Base-by-base conservation (phyloP, 163 green algal genomes). In the Picocystis sp. region DNA sequence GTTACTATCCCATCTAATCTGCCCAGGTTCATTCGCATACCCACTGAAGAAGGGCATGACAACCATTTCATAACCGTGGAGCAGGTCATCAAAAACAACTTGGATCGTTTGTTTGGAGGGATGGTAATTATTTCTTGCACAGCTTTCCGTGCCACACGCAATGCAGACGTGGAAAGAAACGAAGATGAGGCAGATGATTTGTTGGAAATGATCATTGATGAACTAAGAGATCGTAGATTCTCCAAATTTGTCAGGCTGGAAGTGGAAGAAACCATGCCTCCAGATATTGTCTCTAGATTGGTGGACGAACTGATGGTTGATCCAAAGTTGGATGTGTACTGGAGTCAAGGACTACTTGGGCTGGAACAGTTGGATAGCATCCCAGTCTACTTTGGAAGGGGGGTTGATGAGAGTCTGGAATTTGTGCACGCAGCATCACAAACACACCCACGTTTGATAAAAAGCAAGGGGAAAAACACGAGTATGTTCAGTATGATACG, bases 101-200 rank as follows among this genome's bases (percentile, higher is more conserved):
- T 80, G 10, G 45, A 55, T 19, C 33, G 47, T 14, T 66, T 81
- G 21, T 81, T 81, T 53, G 57, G 62, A 38, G 73, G 73, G 22
- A 73, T 73, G 60, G 53, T 65, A 21, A 42, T 73, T 3, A 65
- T 22, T 3, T 63, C 22, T 51, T 48, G 22, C 25, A 63, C 29
- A 14, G 29, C 60, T 17, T 81, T 79, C 62, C 57, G 71, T 9
- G 72, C 75, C 13, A 80, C 68, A 22, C 49, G 73, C 21, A 81
- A 81, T 50, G 73, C 73, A 1, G 71, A 81, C 17, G 25, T 79
- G 38, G 67, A 67, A 33, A 51, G 67, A 19, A 58, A 81, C 59
- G 73, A 81, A 52, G 73, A 81, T 13, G 72, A 81, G 58, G 71
- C 71, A 24, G 73, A 81, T 43, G 73, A 81, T 48, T 54, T 81